Percentiles rank a stretch among this genome's conserved stretches.
Evolutionary conservation across 345 rosid genomes (phyloP).

Genomic region (Zanthoxylum bungeanum): DNA sequence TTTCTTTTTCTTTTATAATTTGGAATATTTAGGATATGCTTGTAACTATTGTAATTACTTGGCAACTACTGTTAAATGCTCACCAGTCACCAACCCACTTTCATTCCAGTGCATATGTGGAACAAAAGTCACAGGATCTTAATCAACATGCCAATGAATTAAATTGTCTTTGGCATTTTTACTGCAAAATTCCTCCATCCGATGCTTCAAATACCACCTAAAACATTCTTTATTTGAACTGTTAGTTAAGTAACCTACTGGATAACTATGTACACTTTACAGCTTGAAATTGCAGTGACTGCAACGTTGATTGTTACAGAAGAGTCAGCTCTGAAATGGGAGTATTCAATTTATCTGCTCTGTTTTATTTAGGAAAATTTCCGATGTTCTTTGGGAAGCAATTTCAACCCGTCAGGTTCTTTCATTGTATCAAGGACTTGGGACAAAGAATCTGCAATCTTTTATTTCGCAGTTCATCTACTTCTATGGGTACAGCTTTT

Average conservation of each 20-base stretch:
- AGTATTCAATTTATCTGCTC: neutral
- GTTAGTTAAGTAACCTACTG: neutral
- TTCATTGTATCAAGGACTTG: constrained; percentile 75
- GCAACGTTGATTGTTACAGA: neutral
- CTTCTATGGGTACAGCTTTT: constrained; percentile 84
- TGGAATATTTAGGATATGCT: too few species aligned
- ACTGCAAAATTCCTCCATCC: neutral
- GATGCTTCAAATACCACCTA: neutral
- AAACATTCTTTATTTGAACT: neutral
- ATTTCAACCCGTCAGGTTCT: constrained; percentile 45
- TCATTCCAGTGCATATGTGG: too few species aligned
- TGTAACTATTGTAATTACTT: too few species aligned
- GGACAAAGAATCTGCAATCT: constrained; percentile 75
- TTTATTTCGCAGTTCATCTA: constrained; percentile 70
- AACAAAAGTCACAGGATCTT: too few species aligned
- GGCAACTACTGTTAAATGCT: too few species aligned
- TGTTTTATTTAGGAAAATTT: constrained; percentile 41
- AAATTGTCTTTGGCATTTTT: neutral
- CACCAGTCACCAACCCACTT: too few species aligned
- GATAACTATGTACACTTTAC: neutral
- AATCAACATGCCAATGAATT: too few species aligned
- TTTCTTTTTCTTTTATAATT: neutral
- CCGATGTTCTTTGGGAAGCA: constrained; percentile 79
- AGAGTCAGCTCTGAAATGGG: neutral
- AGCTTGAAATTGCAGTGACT: neutral